These are phyloP conservation scores for Metschnikowia rubicola DNA, from an alignment of 805 yeast genomes.

Conservation along the genomic window DNA sequence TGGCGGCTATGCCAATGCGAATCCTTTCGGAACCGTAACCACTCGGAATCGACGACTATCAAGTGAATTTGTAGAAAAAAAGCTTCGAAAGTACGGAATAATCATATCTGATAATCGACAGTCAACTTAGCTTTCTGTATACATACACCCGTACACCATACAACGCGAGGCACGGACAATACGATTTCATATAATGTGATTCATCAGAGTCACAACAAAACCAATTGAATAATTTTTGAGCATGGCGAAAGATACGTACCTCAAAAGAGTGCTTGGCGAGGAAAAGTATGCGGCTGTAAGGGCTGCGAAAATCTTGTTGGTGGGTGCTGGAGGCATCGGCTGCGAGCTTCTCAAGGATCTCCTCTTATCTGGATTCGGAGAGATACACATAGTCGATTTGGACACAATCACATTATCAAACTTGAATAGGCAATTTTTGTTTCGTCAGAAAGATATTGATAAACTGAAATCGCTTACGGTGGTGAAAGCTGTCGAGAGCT, in stretches of 20 bases:
- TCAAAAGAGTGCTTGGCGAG: slow-evolving; percentile 44
- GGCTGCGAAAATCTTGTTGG: slow-evolving; percentile 62
- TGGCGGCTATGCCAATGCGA: too few relatives aligned
- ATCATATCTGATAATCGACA: too few relatives aligned
- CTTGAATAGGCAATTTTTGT: slow-evolving; percentile 88
- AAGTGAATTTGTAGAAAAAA: too few relatives aligned
- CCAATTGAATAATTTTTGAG: not conserved
- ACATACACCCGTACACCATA: not conserved
- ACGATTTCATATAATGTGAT: not conserved
- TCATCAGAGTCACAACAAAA: not conserved
- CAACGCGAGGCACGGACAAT: not conserved
- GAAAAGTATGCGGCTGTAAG: slow-evolving; percentile 28
- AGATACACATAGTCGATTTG: slow-evolving; percentile 86
- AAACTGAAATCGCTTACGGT: slow-evolving; percentile 86
- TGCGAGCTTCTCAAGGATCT: slow-evolving; percentile 85
- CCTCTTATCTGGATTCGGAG: slow-evolving; percentile 76
- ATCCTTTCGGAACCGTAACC: too few relatives aligned
- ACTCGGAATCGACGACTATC: too few relatives aligned
- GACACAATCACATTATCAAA: slow-evolving; percentile 94
- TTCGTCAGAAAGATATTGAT: slow-evolving; percentile 85
- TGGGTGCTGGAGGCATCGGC: slow-evolving; percentile 97
- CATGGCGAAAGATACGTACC: slow-evolving; percentile 41
- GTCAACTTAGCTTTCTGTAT: too few relatives aligned
- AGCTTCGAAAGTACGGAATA: too few relatives aligned
- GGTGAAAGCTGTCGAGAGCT: slow-evolving; percentile 70